A percentile compares a stretch with the other conserved stretches of the same genome.
These are phyloP conservation scores for Scedosporium boydii DNA, from an alignment of 2,329 filamentous ascomycete genomes.

Conservation along the genomic window DNA sequence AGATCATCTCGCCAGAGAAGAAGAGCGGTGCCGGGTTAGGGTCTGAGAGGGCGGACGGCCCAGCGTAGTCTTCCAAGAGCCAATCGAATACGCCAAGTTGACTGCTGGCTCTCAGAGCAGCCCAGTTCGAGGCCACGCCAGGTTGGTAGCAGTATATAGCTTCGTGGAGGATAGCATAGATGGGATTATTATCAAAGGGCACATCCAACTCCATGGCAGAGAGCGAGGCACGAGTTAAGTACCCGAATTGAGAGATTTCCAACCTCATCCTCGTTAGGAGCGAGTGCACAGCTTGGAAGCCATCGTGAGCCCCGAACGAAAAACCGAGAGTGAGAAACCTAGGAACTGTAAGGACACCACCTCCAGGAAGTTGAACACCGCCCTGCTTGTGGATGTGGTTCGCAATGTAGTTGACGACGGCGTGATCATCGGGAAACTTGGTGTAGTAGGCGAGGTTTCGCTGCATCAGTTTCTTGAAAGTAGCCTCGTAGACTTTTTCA, in stretches of 20 bases:
- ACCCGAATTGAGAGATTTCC: constrained; percentile 69
- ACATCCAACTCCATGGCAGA: constrained; percentile 56
- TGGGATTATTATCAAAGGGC: constrained; percentile 64
- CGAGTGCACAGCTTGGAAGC: constrained; percentile 65
- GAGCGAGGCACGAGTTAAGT: constrained; percentile 64
- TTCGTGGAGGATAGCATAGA: constrained; percentile 85
- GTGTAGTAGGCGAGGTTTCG: constrained; percentile 72
- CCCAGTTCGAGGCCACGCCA: constrained; percentile 60
- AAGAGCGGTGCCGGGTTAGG: constrained; percentile 44
- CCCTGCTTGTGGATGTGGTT: constrained; percentile 51
- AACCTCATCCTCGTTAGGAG: constrained; percentile 59
- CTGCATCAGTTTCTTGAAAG: constrained; percentile 59
- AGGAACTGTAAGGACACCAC: constrained; percentile 61
- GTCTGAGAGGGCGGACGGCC: constrained; percentile 7
- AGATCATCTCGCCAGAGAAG: constrained; percentile 93
- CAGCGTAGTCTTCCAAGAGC: constrained; percentile 28
- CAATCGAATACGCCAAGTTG: constrained; percentile 37
- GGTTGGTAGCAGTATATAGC: constrained; percentile 71
- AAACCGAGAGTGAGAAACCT: constrained; percentile 73
- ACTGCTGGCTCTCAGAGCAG: constrained; percentile 55
- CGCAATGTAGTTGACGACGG: constrained; percentile 57
- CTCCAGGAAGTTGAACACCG: constrained; percentile 55
- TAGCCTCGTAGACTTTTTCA: constrained; percentile 65
- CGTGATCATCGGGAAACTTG: constrained; percentile 76
- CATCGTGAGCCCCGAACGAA: constrained; percentile 68